phyloP scores from a whole-genome alignment of 352 stramenopile species.

The Phytophthora cajani region DNA sequence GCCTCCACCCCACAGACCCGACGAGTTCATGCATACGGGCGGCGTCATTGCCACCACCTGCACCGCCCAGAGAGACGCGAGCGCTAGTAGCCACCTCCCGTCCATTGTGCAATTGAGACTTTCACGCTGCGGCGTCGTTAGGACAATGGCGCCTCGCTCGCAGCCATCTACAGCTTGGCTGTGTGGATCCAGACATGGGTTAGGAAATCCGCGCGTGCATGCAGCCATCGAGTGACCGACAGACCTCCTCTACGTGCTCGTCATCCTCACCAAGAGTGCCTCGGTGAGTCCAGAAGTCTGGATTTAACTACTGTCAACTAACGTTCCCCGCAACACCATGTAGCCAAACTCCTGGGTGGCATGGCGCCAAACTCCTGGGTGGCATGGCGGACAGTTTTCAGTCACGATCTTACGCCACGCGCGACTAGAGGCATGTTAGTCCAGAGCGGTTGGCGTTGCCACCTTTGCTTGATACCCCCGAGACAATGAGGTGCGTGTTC shows the following conservation, averaged over 20 bases:
- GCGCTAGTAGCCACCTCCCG: constrained; percentile 8
- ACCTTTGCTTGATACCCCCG: neutral
- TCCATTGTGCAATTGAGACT: constrained; percentile 11
- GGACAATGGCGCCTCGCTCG: constrained; percentile 16
- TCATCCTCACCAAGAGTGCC: constrained; percentile 9
- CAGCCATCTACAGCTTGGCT: neutral
- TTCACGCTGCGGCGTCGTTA: constrained; percentile 14
- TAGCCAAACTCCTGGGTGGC: constrained; percentile 18
- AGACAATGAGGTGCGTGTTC: constrained; percentile 1
- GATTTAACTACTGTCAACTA: constrained; percentile 14
- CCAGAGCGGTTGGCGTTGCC: neutral
- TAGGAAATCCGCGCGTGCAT: constrained; percentile 7
- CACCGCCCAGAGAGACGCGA: neutral
- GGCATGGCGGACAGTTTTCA: constrained; percentile 2
- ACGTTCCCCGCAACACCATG: constrained; percentile 14
- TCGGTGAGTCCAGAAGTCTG: constrained; percentile 22
- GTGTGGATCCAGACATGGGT: constrained; percentile 23
- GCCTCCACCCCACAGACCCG: constrained; percentile 21
- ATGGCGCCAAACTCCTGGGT: constrained; percentile 5
- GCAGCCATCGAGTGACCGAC: constrained; percentile 8
- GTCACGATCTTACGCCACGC: constrained; percentile 1
- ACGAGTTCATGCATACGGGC: constrained; percentile 28
- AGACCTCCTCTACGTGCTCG: constrained; percentile 21
- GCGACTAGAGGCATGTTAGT: constrained; percentile 1
- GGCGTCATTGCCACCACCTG: constrained; percentile 22